Evolutionary conservation across 306 rosid species (phyloP), one percentile per base, ranked within the genome.

Genomic region (Prunus fruticosa): DNA sequence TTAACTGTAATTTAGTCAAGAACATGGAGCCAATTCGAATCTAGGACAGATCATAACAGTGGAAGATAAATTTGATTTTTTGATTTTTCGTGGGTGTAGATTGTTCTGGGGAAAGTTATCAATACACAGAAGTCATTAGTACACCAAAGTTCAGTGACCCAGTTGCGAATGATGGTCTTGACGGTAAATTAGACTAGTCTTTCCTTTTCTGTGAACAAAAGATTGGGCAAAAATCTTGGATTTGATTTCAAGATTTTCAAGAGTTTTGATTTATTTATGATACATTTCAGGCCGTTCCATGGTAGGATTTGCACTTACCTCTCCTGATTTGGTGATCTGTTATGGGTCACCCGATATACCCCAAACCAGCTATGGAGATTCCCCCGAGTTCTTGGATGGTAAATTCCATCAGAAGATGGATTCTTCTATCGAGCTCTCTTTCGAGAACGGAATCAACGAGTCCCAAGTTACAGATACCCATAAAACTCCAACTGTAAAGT

Each of bases 391-490:
- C 27, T 67, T 83, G 85, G 79, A 82, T 51, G 61, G 51, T 45
- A 81, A 85, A 68, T 62, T 66, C 67, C 80, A 82, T 69, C 79
- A 81, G 60, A 84, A 75, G 69, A 27, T 86, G 79, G 92, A 81
- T 43, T 47, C 86, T 72, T 86, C 98, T 4, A 69, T 82, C 69
- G 98, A 90, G 87, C 88, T 94, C 60, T 94, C 98, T 67, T 84
- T 94, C 16, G 97, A 90, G 85, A 90, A 90, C 75, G 96, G 97
- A 52, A 83, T 94, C 64, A 50, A 82, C 58, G 92, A 80, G 28
- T 27, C 90, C 83, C 77, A 86, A 76, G 76, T 72, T 75, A 82
- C 61, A 12, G 77, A 82, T 62, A 54, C 68, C 8, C 84, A 18
- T 15, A 94, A 75, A 73, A 81, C 81, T 14, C 89, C 90, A 69